Evolutionary conservation across 345 rosid species (phyloP).

Genomic region (Schrenkiella parvula): DNA sequence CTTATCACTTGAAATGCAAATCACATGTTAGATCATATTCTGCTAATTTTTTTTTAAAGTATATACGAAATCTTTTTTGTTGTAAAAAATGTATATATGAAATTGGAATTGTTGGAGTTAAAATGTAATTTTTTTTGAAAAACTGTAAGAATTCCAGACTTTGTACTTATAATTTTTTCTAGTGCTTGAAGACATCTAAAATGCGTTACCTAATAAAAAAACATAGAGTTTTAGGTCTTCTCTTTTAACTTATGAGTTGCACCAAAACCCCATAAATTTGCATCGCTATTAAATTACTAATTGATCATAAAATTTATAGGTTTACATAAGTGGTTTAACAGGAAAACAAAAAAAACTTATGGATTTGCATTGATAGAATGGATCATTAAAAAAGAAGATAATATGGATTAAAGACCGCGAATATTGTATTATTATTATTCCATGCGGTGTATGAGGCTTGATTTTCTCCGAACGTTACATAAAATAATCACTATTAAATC

Average conservation of each 20-base stretch:
- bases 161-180: too few relatives aligned
- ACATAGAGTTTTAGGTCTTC: background rate
- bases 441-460: background rate
- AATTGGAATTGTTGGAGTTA: background rate
- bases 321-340: too few relatives aligned
- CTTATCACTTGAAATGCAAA: background rate
- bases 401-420: background rate
- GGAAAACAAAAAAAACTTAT: background rate
- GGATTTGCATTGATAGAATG: background rate
- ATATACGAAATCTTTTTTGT: background rate
- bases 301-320: background rate
- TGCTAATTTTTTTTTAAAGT: background rate
- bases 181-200: too few relatives aligned
- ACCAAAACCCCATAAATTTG: background rate
- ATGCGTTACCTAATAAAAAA: too few relatives aligned
- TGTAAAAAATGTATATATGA: background rate
- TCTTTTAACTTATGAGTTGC: background rate
- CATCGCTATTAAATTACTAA: background rate
- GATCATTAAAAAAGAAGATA: background rate
- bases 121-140: too few relatives aligned
- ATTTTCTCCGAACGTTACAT: constrained; percentile 25
- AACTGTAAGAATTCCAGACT: too few relatives aligned
- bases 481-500: background rate
- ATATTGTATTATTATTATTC: background rate
- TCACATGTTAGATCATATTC: background rate